Conservation (phyloP, 805 yeast species). For the Barnettozyma populi region DNA sequence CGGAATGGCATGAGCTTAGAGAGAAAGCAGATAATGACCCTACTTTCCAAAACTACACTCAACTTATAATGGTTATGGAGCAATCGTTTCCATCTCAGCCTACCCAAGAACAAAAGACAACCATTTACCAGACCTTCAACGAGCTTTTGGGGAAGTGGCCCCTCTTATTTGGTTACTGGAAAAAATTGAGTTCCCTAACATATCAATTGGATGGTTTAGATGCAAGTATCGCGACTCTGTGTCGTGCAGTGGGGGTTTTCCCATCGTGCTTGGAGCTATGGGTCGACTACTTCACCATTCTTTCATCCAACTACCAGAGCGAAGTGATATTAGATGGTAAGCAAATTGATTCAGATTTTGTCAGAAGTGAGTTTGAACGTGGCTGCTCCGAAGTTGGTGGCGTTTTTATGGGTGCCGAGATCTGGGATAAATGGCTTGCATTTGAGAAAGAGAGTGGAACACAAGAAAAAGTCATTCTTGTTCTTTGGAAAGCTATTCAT, state of each 20-base stretch:
- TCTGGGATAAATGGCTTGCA: constrained; percentile 78
- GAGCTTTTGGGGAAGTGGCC: constrained; percentile 52
- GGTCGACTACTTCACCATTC: constrained; percentile 57
- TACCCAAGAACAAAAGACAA: not conserved
- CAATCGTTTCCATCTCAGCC: not conserved
- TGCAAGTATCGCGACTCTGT: constrained; percentile 41
- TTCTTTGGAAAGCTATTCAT: constrained; percentile 40
- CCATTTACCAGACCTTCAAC: constrained; percentile 28
- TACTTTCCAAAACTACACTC: not conserved
- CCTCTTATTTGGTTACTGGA: constrained; percentile 57
- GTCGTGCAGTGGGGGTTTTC: constrained; percentile 40
- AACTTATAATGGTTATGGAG: not conserved
- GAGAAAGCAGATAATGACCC: not conserved
- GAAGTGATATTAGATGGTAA: constrained; percentile 10
- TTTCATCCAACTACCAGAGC: constrained; percentile 36
- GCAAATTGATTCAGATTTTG: constrained; percentile 20
- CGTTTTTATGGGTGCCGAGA: constrained; percentile 69
- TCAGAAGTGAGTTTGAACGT: constrained; percentile 39
- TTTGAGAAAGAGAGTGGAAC: constrained; percentile 38
- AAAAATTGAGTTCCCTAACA: constrained; percentile 48
- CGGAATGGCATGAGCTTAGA: not conserved
- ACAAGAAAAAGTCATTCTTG: constrained; percentile 32
- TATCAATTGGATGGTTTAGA: constrained; percentile 52
- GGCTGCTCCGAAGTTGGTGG: constrained; percentile 53
- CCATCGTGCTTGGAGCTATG: constrained; percentile 63